A percentile compares a stretch with the other conserved stretches of the same genome.
These are phyloP conservation scores for Saccharomyces paradoxus DNA, from an alignment of 805 yeast genomes.

Conservation along the genomic window DNA sequence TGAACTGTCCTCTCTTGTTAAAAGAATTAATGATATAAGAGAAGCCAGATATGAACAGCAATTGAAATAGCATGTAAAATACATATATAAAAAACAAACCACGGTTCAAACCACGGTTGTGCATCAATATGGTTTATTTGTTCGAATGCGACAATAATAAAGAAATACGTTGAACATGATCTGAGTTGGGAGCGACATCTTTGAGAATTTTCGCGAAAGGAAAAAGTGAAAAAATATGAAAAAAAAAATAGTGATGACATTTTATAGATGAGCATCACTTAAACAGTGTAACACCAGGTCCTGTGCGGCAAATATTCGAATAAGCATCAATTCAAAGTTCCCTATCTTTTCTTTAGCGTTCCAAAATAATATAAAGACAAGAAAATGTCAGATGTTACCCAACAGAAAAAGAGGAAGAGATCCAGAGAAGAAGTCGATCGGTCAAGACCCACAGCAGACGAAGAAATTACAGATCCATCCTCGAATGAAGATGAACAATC, in stretches of 20 bases:
- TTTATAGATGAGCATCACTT: conserved; percentile 26
- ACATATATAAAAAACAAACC: background rate
- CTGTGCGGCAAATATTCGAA: background rate
- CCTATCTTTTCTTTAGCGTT: background rate
- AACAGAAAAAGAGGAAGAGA: conserved; percentile 14
- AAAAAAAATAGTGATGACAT: conserved; percentile 35
- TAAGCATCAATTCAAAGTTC: background rate
- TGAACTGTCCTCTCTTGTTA: conserved; percentile 44
- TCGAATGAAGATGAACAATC: conserved; percentile 44
- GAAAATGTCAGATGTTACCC: conserved; percentile 3
- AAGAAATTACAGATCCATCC: conserved; percentile 45
- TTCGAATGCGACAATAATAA: background rate
- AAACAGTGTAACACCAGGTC: background rate
- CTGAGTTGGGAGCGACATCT: background rate
- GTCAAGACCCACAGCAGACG: conserved; percentile 32
- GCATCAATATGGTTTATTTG: background rate
- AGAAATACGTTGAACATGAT: background rate
- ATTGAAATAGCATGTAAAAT: conserved; percentile 7
- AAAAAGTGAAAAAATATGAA: background rate
- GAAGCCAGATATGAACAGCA: conserved; percentile 34
- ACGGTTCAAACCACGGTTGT: background rate
- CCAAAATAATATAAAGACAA: background rate
- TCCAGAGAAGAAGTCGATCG: conserved; percentile 16
- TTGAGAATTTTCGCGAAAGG: background rate
- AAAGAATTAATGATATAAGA: conserved; percentile 45